Percentiles rank a stretch among this genome's conserved stretches.
These are phyloP conservation scores for Pichia cephalocereana DNA, from an alignment of 805 yeast species.

Conservation along the genomic window DNA sequence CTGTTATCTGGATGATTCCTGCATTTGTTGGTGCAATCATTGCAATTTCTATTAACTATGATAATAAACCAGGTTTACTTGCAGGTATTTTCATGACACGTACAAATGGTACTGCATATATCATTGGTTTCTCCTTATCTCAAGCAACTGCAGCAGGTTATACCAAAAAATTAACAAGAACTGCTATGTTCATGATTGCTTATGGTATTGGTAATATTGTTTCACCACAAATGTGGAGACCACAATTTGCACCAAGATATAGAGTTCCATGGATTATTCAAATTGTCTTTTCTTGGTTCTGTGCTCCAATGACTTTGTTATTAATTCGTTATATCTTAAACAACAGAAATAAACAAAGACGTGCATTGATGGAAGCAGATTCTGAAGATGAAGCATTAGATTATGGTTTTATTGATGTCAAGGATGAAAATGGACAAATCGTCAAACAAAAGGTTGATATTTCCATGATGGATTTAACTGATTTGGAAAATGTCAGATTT, in stretches of 20 bases:
- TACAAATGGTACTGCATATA: slow-evolving; percentile 10
- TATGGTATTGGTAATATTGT: slow-evolving; percentile 40
- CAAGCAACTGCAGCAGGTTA: slow-evolving; percentile 35
- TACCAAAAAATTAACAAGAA: slow-evolving; percentile 40
- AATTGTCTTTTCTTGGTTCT: slow-evolving; percentile 35
- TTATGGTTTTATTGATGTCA: slow-evolving; percentile 10
- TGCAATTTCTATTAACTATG: slow-evolving; percentile 32
- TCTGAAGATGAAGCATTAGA: slow-evolving; percentile 12
- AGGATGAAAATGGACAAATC: slow-evolving; percentile 24
- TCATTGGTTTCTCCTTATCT: slow-evolving; percentile 22
- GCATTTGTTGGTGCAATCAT: slow-evolving; percentile 35
- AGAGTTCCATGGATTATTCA: slow-evolving; percentile 42
- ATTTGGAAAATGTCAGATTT: slow-evolving; percentile 35
- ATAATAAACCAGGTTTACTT: slow-evolving; percentile 31
- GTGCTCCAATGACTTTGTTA: slow-evolving; percentile 34
- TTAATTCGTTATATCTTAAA: slow-evolving; percentile 35
- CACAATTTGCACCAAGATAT: slow-evolving; percentile 35
- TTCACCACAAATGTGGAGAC: slow-evolving; percentile 46
- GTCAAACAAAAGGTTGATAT: slow-evolving; percentile 26
- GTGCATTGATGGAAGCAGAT: slow-evolving; percentile 11
- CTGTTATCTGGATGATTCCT: slow-evolving; percentile 32
- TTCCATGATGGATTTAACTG: slow-evolving; percentile 42
- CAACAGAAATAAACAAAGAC: slow-evolving; percentile 24
- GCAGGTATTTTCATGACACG: slow-evolving; percentile 22
- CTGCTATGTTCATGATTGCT: slow-evolving; percentile 34